Base-by-base conservation (phyloP, 441 rosid species). In the Rhodomyrtus psidioides region DNA sequence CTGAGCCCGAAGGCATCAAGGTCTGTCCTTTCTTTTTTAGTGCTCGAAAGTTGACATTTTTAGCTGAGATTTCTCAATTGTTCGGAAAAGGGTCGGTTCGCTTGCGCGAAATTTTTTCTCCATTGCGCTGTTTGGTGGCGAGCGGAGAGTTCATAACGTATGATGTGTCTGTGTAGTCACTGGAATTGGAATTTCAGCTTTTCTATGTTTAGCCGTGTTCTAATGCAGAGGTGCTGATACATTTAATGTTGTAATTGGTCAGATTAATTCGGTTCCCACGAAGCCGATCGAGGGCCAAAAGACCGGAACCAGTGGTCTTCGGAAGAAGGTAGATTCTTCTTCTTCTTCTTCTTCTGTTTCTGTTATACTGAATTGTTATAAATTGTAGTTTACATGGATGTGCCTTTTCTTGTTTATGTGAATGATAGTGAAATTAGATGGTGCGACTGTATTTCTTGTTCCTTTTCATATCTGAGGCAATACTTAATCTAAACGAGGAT, bases 221-320 rank as follows among this genome's bases (percentile, higher is more conserved):
- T 21, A 21, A 39, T 70, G 51, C 79, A 70, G 79, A 70, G 79
- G n/a, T 70, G 79, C 49, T 39, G 12, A 70, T 70, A 39, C 49
- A 39, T 6, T 21, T 39, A 23, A 1, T 21, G 79, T 42, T 39
- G 79, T 70, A 12, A 70, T 70, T 39, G 51, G 49, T 83, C 87
- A 96, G 98, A 87, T 96, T 85, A 92, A 89, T 86, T 96, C 96
- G 54, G 89, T 97, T 87, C 92, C 98, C 4, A 96, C 98, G 81
- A 94, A 93, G 94, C 98, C 98, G 15, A 93, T 97, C 53, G 95
- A 96, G 58, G 99, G 98, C 34, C 99, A 94, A 88, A 97, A 94
- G 92, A 97, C 99, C 23, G 99, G 99, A 83, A 97, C 99, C 12
- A 97, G 98, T 84, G 98, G 99, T 9, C 98, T 96, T 42, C 91